phyloP scores from a whole-genome alignment of 2,329 filamentous ascomycete species.

The Aspergillus nomiae region DNA sequence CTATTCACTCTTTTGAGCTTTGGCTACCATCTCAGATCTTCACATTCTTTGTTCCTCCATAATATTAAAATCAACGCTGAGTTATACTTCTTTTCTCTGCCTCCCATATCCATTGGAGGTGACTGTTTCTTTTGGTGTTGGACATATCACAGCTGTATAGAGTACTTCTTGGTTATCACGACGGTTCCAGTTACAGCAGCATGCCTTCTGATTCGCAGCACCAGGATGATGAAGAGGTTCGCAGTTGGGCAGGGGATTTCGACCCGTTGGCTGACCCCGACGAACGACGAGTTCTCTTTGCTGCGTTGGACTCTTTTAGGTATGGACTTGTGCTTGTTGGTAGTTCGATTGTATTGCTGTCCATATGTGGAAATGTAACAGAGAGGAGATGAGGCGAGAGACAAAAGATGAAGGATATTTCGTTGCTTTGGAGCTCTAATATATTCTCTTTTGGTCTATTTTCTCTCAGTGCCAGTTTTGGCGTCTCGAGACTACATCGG shows the following conservation, averaged over 20 bases:
- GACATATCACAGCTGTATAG: neutral
- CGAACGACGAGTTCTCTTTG: slow-evolving; percentile 77
- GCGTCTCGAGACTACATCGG: neutral
- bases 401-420: neutral
- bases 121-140: neutral
- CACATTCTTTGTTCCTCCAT: neutral
- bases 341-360: neutral
- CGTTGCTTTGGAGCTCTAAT: neutral
- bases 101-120: neutral
- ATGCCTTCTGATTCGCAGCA: slow-evolving; percentile 17
- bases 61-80: neutral
- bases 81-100: neutral
- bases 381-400: neutral
- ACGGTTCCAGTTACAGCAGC: neutral
- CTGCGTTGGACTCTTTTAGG: slow-evolving; percentile 86
- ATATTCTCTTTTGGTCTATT: too few relatives aligned
- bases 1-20: neutral
- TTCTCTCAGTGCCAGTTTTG: too few relatives aligned
- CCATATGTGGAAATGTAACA: neutral
- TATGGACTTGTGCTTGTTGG: slow-evolving; percentile 38
- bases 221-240: slow-evolving; percentile 21
- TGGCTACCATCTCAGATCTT: neutral
- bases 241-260: slow-evolving; percentile 63
- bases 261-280: slow-evolving; percentile 73
- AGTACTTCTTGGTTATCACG: neutral